Evolutionary conservation across 1,139 yeast genomes (phyloP), one percentile per base, ranked within the genome.

Genomic region (Yamadazyma blattariae): DNA sequence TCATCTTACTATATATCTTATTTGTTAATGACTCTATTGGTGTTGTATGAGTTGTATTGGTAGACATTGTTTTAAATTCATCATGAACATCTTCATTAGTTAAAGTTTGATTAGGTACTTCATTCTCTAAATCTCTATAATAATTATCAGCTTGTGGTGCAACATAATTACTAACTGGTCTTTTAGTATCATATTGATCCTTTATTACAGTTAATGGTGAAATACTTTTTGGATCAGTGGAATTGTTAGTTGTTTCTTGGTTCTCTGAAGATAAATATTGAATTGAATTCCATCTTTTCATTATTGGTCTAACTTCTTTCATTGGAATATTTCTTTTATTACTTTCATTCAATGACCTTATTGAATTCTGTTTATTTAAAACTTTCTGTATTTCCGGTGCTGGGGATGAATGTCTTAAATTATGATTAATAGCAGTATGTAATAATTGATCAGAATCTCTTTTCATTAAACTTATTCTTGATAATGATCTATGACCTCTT

Each of bases 151-250:
- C 49, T 7, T n/a, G 11, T 10, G 33, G 26, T 4, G 46, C 38
- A 9, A 34, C 41, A 29, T 34, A 35, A 30, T 43, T 43, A 25
- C 34, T 33, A 5, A 38, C 24, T 2, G 65, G 66, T 30, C 59
- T 36, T 37, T 40, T 50, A 5, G 57, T 60, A 32, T 61, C 48
- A 38, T 60, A 61, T 33, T 57, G 56, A 34, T 61, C 66, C 27
- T 52, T 44, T 12, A 61, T 44, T 3, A 58, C 61, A 0, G 62
- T 59, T 26, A 61, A 44, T 2, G 68, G 67, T 2, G 64, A 58
- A 1, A 59, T 37, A 32, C 59, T 54, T 16, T 29, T 36, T 3
- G 20, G 28, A 20, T 30, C 36, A 15, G 11, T 15, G 17, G 29
- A 35, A 22, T 25, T 13, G 15, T 23, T 27, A 23, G 28, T 21